A percentile compares a stretch with the other conserved stretches of the same genome.
Evolutionary conservation across 139 green algal species (phyloP).

Genomic region (Pedinophyceae sp.): DNA sequence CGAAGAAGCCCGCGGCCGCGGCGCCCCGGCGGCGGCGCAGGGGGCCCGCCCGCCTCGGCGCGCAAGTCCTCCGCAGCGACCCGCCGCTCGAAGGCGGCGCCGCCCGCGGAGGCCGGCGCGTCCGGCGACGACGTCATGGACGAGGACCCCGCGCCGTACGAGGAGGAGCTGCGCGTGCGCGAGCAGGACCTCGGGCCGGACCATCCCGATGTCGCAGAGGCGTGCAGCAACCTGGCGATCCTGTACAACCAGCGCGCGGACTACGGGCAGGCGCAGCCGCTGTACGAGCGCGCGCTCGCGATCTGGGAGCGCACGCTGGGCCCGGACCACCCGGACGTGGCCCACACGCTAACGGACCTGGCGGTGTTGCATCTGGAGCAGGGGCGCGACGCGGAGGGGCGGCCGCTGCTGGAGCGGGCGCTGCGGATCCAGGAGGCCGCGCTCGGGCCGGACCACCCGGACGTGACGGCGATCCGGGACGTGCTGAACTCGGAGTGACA

Average conservation of each 20-base stretch:
- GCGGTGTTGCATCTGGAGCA: slow-evolving; percentile 79
- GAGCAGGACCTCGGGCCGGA: slow-evolving; percentile 17
- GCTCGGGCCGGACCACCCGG: slow-evolving; percentile 68
- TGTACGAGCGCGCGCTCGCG: slow-evolving; percentile 68
- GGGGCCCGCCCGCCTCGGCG: too few relatives aligned
- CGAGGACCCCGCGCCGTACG: slow-evolving; percentile 29
- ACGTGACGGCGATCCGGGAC: slow-evolving; percentile 79
- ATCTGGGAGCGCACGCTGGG: slow-evolving; percentile 59
- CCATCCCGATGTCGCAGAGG: slow-evolving; percentile 55
- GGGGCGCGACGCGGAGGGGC: slow-evolving; percentile 50
- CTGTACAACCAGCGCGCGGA: slow-evolving; percentile 46
- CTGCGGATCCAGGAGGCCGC: slow-evolving; percentile 54
- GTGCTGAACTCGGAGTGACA: slow-evolving; percentile 52
- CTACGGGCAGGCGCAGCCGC: slow-evolving; percentile 34
- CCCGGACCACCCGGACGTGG: slow-evolving; percentile 54
- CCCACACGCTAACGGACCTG: slow-evolving; percentile 82
- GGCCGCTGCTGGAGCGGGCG: slow-evolving; percentile 66
- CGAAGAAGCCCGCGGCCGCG: neutral
- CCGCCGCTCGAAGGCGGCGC: neutral
- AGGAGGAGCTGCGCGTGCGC: slow-evolving; percentile 32
- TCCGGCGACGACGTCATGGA: too few relatives aligned
- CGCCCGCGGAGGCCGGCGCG: neutral
- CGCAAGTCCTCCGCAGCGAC: too few relatives aligned
- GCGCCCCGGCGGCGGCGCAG: neutral
- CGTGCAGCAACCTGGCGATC: slow-evolving; percentile 62